These are phyloP conservation scores for Penicillium bovifimosum DNA, from an alignment of 495 filamentous ascomycete species.

Conservation along the genomic window DNA sequence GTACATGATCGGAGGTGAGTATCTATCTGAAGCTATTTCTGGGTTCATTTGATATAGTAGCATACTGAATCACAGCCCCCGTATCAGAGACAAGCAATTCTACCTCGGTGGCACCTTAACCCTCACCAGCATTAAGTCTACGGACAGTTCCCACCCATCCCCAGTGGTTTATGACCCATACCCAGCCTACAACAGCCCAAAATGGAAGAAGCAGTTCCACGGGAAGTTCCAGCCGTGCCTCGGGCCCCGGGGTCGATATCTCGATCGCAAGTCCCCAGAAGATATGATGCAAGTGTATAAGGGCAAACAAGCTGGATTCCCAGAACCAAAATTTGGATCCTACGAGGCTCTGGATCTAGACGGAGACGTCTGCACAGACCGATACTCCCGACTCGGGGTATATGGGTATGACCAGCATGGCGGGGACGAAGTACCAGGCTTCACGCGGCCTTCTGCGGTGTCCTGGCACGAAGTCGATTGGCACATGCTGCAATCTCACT, in stretches of 20 bases:
- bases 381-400: constrained; percentile 47
- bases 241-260: constrained; percentile 41
- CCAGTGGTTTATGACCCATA: constrained; percentile 45
- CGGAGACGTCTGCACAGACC: constrained; percentile 47
- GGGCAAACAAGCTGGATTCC: constrained; percentile 33
- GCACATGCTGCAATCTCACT: constrained; percentile 62
- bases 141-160: constrained; percentile 12
- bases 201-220: constrained; percentile 39
- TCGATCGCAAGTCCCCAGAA: constrained; percentile 39
- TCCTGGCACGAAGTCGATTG: constrained; percentile 66
- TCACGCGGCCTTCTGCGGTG: constrained; percentile 24
- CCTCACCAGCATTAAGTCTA: constrained; percentile 15
- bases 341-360: constrained; percentile 44
- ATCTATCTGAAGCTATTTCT: not conserved
- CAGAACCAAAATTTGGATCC: constrained; percentile 42
- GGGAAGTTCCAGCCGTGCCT: constrained; percentile 38
- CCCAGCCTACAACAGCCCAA: constrained; percentile 43
- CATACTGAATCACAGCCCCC: not conserved
- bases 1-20: constrained; percentile 17
- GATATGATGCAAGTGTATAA: constrained; percentile 44
- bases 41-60: too few relatives aligned
- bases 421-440: constrained; percentile 16
- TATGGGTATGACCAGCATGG: constrained; percentile 44
- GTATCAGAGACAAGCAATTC: constrained; percentile 18
- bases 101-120: constrained; percentile 26